phyloP scores from a whole-genome alignment of 148 eudicot genomes.

The Talinum fruticosum region DNA sequence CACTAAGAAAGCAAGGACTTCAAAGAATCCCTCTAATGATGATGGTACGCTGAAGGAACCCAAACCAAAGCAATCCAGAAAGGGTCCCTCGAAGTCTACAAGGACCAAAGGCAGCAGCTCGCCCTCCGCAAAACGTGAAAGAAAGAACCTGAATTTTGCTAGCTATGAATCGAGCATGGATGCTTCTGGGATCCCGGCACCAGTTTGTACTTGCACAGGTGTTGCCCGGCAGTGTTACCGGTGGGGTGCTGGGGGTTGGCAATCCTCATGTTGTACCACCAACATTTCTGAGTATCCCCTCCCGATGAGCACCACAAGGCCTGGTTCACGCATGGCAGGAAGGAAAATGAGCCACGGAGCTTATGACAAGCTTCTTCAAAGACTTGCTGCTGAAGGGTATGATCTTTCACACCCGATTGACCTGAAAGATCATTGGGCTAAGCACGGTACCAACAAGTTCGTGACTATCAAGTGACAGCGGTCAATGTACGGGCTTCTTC shows the following conservation, averaged over 20 bases:
- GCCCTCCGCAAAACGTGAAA: constrained; percentile 32
- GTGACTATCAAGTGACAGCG: constrained; percentile 45
- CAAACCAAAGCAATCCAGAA: constrained; percentile 34
- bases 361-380: constrained; percentile 50
- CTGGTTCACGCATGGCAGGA: constrained; percentile 50
- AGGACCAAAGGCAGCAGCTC: constrained; percentile 24
- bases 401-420: constrained; percentile 59
- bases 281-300: constrained; percentile 61
- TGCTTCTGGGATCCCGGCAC: constrained; percentile 45
- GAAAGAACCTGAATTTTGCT: constrained; percentile 33
- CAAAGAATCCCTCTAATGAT: constrained; percentile 23
- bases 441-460: constrained; percentile 68
- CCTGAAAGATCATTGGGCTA: constrained; percentile 69
- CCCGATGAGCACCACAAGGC: constrained; percentile 50
- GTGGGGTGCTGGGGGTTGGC: constrained; percentile 69
- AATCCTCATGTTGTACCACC: constrained; percentile 61
- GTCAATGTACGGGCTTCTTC: neutral
- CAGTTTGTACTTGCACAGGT: constrained; percentile 67
- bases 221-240: constrained; percentile 50
- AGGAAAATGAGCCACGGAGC: constrained; percentile 74
- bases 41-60: constrained; percentile 21
- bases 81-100: constrained; percentile 32
- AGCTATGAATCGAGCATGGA: constrained; percentile 36
- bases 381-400: constrained; percentile 49
- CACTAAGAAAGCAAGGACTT: constrained; percentile 36